phyloP scores from a whole-genome alignment of 192 early-diverging fungal species.

The Backusella sp. region DNA sequence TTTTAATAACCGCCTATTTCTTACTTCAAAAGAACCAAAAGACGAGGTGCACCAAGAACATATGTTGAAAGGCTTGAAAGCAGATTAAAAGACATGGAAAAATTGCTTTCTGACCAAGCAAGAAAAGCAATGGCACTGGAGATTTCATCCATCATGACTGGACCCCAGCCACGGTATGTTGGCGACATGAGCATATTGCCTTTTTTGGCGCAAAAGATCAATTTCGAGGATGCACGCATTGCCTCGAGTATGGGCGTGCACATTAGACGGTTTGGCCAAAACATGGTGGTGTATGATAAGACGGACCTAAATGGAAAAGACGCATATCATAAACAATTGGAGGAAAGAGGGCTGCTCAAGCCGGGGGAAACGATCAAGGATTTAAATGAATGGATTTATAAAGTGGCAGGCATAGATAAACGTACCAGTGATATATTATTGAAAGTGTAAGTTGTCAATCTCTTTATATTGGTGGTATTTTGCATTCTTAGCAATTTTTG shows the following conservation, averaged over 20 bases:
- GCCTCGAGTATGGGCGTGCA: background rate
- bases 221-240: conserved; percentile 15
- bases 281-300: conserved; percentile 14
- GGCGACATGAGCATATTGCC: conserved; percentile 23
- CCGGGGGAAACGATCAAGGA: conserved; percentile 16
- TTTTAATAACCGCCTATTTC: background rate
- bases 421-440: conserved; percentile 25
- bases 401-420: conserved; percentile 24
- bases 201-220: conserved; percentile 19
- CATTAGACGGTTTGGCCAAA: conserved; percentile 19
- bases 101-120: conserved; percentile 6
- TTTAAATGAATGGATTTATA: conserved; percentile 29
- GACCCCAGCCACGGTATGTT: conserved; percentile 14
- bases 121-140: background rate
- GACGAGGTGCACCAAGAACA: conserved; percentile 29
- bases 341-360: conserved; percentile 11
- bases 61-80: conserved; percentile 33
- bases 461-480: background rate
- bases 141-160: background rate
- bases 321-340: conserved; percentile 2
- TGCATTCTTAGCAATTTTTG: background rate
- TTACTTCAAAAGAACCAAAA: conserved; percentile 18
- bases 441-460: conserved; percentile 24
- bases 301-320: background rate
- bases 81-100: conserved; percentile 29